Evolutionary conservation across 2,329 filamentous ascomycete species (phyloP), one percentile per base, ranked within the genome.

Genomic region (Aschersonia sp.): DNA sequence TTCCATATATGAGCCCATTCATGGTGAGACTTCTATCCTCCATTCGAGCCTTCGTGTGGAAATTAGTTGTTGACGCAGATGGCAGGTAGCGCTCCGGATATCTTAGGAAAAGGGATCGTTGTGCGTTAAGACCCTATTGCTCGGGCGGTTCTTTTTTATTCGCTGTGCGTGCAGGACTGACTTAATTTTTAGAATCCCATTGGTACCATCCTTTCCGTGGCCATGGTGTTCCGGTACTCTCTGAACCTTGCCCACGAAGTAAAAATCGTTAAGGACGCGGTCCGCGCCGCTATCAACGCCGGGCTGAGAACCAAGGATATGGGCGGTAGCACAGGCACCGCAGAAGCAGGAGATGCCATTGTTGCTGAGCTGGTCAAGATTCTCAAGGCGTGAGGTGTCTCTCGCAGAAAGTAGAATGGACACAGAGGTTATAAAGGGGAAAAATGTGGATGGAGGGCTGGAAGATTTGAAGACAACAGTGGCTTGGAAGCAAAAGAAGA

Each of bases 181-280:
- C 44, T 4, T 4, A 4, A 44, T 44, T 31, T 44, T 6, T 31
- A 31, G 42, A 64, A 68, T 73, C 90, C 90, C 35, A 74, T 97
- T 51, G 90, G 89, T 45, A 89, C 87, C 47, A 87, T 97, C 53
- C 77, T 97, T 42, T 95, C 88, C 10, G 76, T 94, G 11, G 87
- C 87, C 58, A 95, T 97, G 88, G 86, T 98, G 83, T 76, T 95
- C 59, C 83, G 87, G 61, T 97, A 95, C 73, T 95, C 88, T 11
- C 77, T 97, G 50, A 79, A 81, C 58, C 77, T 89, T 54, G 80
- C 84, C 32, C 73, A 79, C 45, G 83, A 95, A 66, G 84, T 89
- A 35, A 74, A 77, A 51, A 79, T 81, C 45, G 79, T 95, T 52
- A 88, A 95, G 68, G 74, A 81, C 50, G 88, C 89, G 4, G 88